phyloP scores from a whole-genome alignment of 139 green algal species.

The Coelastrella sp. region DNA sequence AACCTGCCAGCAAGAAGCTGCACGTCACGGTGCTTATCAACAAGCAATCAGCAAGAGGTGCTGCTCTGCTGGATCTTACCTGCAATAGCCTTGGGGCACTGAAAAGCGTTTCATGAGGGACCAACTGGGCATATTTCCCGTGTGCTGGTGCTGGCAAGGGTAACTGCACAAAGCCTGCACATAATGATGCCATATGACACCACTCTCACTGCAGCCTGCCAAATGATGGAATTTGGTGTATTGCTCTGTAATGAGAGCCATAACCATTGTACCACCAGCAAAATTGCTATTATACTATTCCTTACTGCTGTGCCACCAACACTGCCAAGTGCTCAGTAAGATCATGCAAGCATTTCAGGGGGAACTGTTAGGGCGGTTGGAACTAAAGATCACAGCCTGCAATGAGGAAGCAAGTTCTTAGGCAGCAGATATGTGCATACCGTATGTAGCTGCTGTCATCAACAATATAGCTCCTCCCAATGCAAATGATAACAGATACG shows the following conservation, averaged over 20 bases:
- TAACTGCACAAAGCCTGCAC: neutral
- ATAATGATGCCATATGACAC: neutral
- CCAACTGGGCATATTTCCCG: neutral
- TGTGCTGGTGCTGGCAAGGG: constrained; percentile 19
- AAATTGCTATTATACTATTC: neutral
- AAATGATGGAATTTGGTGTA: neutral
- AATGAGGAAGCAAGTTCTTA: no score
- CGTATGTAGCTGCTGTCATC: no score
- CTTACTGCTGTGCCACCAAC: neutral
- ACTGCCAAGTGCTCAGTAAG: neutral
- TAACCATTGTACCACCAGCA: neutral
- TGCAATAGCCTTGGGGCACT: neutral
- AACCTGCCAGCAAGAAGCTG: no score
- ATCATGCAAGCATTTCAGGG: no score
- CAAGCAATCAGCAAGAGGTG: no score
- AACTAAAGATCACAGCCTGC: no score
- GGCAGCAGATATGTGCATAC: no score
- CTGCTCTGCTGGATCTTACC: neutral
- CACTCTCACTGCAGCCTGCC: neutral
- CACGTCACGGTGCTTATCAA: no score
- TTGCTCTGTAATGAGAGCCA: neutral
- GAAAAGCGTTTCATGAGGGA: neutral
- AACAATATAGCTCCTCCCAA: no score
- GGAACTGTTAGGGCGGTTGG: no score
- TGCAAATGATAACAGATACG: no score